Evolutionary conservation across 371 early-diverging fungal genomes (phyloP).

Genomic region (Nosema muscidifuracis): DNA sequence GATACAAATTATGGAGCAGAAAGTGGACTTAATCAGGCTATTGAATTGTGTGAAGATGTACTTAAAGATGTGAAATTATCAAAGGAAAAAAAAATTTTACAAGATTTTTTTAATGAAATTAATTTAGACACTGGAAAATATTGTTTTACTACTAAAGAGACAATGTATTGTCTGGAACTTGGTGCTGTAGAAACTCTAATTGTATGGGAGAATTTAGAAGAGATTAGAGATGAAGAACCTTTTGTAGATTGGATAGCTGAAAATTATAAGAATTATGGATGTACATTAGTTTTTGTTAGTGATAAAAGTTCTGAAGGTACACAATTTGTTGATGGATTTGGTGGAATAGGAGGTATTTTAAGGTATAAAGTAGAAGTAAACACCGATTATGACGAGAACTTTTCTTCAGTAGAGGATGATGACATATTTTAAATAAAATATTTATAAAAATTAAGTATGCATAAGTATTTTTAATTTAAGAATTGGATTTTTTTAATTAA

Average conservation of each 20-base stretch:
- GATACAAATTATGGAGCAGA: slow-evolving; percentile 98
- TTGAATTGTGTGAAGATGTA: slow-evolving; percentile 82
- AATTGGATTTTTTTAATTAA: no score
- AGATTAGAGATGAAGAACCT: slow-evolving; percentile 69
- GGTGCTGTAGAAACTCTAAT: slow-evolving; percentile 92
- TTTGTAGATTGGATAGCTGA: slow-evolving; percentile 97
- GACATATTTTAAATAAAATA: slow-evolving; percentile 38
- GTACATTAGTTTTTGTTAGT: slow-evolving; percentile 85
- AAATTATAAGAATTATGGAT: slow-evolving; percentile 88
- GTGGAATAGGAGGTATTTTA: slow-evolving; percentile 94
- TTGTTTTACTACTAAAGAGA: slow-evolving; percentile 91
- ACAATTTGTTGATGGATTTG: slow-evolving; percentile 97
- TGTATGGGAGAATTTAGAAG: slow-evolving; percentile 85
- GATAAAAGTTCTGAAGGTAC: slow-evolving; percentile 92
- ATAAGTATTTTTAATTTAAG: no score
- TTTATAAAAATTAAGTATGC: no score
- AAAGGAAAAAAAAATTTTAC: slow-evolving; percentile 92
- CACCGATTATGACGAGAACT: slow-evolving; percentile 41
- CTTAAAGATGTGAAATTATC: slow-evolving; percentile 90
- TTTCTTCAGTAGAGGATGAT: slow-evolving; percentile 26
- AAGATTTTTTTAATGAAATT: slow-evolving; percentile 90
- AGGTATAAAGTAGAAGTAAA: slow-evolving; percentile 79
- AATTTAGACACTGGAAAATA: slow-evolving; percentile 87
- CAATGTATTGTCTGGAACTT: slow-evolving; percentile 83
- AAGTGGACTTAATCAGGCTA: slow-evolving; percentile 97